Evolutionary conservation across 805 yeast species (phyloP), one percentile per base, ranked within the genome.

Genomic region (Wickerhamiella bombiphila): DNA sequence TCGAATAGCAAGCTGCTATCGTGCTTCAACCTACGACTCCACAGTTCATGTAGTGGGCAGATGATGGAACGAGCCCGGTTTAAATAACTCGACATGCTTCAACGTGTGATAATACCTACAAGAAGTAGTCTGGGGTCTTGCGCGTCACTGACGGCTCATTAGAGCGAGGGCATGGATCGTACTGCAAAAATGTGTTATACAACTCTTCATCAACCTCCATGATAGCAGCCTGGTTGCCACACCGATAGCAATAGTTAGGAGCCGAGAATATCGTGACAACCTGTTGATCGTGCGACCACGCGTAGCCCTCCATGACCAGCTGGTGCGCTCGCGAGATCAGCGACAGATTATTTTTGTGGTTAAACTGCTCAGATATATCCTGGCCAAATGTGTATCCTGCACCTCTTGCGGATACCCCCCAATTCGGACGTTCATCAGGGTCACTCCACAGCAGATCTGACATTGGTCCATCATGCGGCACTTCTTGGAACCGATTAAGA

Each of bases 331-430:
- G 74, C 29, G 95, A 93, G 49, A 86, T 81, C 43, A 86, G 68
- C 44, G 80, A 70, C 51, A 86, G 68, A 53, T 81, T 86, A 58
- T 86, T 86, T 19, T 93, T 79, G 65, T 86, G 95, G 58, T 86
- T 86, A 65, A 86, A 86, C 61, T 86, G 95, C 61, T 85, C 94
- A 52, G 82, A 72, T 55, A 86, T 83, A 68, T 86, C 95, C 66
- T 80, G 94, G 53, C 97, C 97, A 71, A 86, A 86, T 54, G 95
- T 85, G 79, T 81, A 86, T 60, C 97, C 97, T 45, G 97, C 97
- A 67, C 96, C 96, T 70, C 97, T 76, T 61, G 96, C 95, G 56
- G 88, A 76, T 50, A 86, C 85, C 46, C 95, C 96, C 97, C 97
- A 86, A 53, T 94, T 94, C 50, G 94, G 94, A 56, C 95, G 70